A percentile compares a stretch with the other conserved stretches of the same genome.
phyloP scores from a whole-genome alignment of 139 green algal genomes.

The Mychonastes homosphaera region DNA sequence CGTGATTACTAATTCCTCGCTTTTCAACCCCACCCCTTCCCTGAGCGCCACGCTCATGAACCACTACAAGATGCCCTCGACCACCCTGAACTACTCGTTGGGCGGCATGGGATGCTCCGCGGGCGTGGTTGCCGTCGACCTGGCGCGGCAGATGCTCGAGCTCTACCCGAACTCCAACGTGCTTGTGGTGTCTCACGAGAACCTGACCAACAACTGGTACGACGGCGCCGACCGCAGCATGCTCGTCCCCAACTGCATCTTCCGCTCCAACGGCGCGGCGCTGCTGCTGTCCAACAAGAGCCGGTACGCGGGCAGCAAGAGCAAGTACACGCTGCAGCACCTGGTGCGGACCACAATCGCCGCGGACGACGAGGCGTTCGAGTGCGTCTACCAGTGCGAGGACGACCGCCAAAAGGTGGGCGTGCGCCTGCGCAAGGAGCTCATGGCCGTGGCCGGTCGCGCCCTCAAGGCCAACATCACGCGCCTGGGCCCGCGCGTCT shows the following conservation, averaged over 20 bases:
- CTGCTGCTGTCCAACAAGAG: conserved; percentile 85
- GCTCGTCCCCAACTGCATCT: conserved; percentile 96
- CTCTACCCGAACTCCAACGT: conserved; percentile 58
- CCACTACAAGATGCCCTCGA: conserved; percentile 81
- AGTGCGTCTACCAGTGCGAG: conserved; percentile 30
- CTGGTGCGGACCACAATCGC: conserved; percentile 27
- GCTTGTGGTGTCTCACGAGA: conserved; percentile 90
- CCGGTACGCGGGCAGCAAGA: conserved; percentile 39
- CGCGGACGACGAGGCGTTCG: conserved; percentile 28
- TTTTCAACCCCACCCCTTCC: conserved; percentile 95
- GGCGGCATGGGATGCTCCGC: conserved; percentile 85
- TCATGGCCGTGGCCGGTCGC: conserved; percentile 51
- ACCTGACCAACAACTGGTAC: conserved; percentile 93
- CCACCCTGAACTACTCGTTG: conserved; percentile 90
- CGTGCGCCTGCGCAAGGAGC: conserved; percentile 46
- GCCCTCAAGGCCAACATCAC: conserved; percentile 57
- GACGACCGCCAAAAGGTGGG: conserved; percentile 30
- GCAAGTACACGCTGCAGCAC: conserved; percentile 45
- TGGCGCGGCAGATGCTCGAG: conserved; percentile 45
- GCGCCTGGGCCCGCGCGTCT: conserved; percentile 40
- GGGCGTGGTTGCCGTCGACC: conserved; percentile 59
- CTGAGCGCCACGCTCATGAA: conserved; percentile 92
- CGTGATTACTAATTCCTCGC: conserved; percentile 89
- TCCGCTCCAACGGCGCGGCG: conserved; percentile 84
- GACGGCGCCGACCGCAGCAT: conserved; percentile 81